phyloP scores from a whole-genome alignment of 1,139 yeast genomes.

The Lodderomyces jiufengensis region DNA sequence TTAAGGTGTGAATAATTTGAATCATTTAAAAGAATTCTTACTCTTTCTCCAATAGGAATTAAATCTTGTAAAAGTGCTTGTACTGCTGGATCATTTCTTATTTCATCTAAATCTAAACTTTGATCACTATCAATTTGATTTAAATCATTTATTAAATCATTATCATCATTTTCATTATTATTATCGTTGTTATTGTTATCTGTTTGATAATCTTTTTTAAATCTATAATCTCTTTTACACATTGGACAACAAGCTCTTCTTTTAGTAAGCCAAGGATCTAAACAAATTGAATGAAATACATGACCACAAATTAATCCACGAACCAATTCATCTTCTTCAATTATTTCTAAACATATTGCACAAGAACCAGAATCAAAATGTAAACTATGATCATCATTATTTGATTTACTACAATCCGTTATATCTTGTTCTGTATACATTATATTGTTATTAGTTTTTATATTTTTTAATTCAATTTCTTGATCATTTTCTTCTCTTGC shows the following conservation, averaged over 20 bases:
- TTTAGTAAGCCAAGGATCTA: conserved; percentile 78
- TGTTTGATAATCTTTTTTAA: conserved; percentile 23
- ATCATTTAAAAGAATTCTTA: conserved; percentile 30
- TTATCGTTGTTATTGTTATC: conserved; percentile 10
- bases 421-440: neutral
- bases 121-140: conserved; percentile 24
- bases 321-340: conserved; percentile 61
- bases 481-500: conserved; percentile 4
- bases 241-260: conserved; percentile 82
- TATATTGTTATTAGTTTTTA: conserved; percentile 1
- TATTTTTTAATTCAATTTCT: conserved; percentile 12
- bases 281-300: conserved; percentile 74
- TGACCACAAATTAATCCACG: conserved; percentile 81
- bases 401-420: conserved; percentile 1
- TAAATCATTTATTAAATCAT: conserved; percentile 17
- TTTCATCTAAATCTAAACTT: conserved; percentile 37
- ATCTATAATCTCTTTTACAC: conserved; percentile 71
- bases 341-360: conserved; percentile 71
- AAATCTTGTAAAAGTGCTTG: conserved; percentile 40
- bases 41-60: conserved; percentile 40
- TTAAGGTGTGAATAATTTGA: conserved; percentile 24
- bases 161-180: conserved; percentile 11
- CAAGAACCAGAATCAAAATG: conserved; percentile 72
- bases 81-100: conserved; percentile 39
- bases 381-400: conserved; percentile 23